Conservation (phyloP, 1,139 yeast genomes). For the Hansenula anomala region DNA sequence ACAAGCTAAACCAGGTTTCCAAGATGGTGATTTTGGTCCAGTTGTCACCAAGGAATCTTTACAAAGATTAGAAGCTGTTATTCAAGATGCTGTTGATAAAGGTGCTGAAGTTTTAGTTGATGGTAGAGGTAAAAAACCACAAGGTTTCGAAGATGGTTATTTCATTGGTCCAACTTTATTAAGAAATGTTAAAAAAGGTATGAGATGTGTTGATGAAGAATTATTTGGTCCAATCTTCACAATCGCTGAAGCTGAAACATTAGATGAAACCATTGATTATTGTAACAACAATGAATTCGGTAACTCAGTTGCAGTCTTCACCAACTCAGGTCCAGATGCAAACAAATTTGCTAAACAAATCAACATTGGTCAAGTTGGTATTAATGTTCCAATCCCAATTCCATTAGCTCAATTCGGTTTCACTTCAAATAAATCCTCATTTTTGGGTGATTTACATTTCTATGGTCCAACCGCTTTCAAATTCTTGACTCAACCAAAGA, state of each 20-base stretch:
- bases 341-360: conserved; percentile 19
- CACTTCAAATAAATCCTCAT: conserved; percentile 25
- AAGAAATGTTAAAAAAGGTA: conserved; percentile 19
- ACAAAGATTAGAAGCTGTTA: conserved; percentile 24
- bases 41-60: conserved; percentile 23
- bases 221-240: conserved; percentile 26
- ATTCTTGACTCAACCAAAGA: conserved; percentile 24
- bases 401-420: conserved; percentile 25
- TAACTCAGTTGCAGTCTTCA: conserved; percentile 24
- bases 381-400: conserved; percentile 23
- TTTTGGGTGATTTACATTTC: conserved; percentile 26
- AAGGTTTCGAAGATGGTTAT: conserved; percentile 22
- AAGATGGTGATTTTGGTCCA: conserved; percentile 26
- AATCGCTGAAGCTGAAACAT: conserved; percentile 21
- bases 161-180: conserved; percentile 25
- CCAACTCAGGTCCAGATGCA: conserved; percentile 23
- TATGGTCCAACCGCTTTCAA: conserved; percentile 25
- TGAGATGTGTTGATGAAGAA: conserved; percentile 28
- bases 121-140: conserved; percentile 24
- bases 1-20: conserved; percentile 24
- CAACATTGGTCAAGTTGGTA: conserved; percentile 24
- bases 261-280: conserved; percentile 23
- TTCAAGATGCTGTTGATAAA: conserved; percentile 26
- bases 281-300: conserved; percentile 24
- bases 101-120: conserved; percentile 31